Evolutionary conservation across 192 early-diverging fungal genomes (phyloP).

Genomic region (Thoreauomyces humboldtii): DNA sequence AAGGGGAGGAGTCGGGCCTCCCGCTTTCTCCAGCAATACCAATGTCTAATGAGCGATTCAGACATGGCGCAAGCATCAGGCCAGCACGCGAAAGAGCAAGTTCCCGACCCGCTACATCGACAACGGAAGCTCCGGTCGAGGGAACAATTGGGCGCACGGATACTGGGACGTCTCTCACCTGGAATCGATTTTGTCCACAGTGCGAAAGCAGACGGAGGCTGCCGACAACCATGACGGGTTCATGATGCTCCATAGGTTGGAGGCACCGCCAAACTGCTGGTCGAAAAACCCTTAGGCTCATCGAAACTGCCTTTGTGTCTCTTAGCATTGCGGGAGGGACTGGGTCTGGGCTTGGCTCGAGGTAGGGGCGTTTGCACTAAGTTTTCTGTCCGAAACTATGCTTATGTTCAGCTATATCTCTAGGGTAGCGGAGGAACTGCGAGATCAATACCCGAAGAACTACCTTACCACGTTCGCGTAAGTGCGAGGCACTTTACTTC

Average conservation of each 20-base stretch:
- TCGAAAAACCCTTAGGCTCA: too few relatives aligned
- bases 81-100: not conserved
- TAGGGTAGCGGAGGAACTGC: slow-evolving; percentile 39
- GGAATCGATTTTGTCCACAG: slow-evolving; percentile 21
- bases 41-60: too few relatives aligned
- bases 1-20: not conserved
- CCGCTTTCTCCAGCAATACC: not conserved
- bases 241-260: slow-evolving; percentile 35
- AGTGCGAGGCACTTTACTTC: too few relatives aligned
- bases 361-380: slow-evolving; percentile 1
- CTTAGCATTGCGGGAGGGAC: slow-evolving; percentile 45
- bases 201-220: slow-evolving; percentile 18
- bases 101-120: slow-evolving; percentile 19
- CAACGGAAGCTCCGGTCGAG: slow-evolving; percentile 36
- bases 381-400: not conserved
- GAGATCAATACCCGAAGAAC: slow-evolving; percentile 31
- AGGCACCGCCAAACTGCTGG: too few relatives aligned
- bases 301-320: too few relatives aligned
- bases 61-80: slow-evolving; percentile 21
- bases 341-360: slow-evolving; percentile 44
- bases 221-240: slow-evolving; percentile 4
- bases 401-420: not conserved
- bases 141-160: slow-evolving; percentile 51
- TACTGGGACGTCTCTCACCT: slow-evolving; percentile 35
- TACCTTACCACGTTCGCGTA: slow-evolving; percentile 35